These are phyloP conservation scores for Echites panduratus DNA, from an alignment of 257 asterid species.

Conservation along the genomic window DNA sequence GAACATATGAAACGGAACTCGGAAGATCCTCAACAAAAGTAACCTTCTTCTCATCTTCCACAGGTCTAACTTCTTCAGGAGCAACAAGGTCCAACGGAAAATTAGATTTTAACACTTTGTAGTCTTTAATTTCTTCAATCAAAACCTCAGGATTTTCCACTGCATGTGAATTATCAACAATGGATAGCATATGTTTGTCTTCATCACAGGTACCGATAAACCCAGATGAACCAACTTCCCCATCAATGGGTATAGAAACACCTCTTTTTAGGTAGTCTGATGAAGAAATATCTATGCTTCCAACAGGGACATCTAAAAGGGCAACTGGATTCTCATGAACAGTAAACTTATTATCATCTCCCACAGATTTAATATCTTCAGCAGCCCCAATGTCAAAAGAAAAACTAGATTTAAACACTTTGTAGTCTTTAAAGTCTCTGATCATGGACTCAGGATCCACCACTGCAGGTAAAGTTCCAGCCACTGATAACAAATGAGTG, in stretches of 20 bases:
- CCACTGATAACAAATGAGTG: conserved; percentile 3
- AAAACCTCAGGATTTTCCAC: conserved; percentile 16
- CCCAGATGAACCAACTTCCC: conserved; percentile 14
- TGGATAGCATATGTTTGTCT: conserved; percentile 4
- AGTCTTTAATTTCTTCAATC: conserved; percentile 27
- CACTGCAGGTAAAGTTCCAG: conserved; percentile 12
- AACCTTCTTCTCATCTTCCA: not conserved
- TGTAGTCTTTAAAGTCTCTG: conserved; percentile 28
- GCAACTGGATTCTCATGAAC: conserved; percentile 20
- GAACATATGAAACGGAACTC: conserved; percentile 14
- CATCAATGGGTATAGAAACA: conserved; percentile 7
- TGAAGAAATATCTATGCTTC: conserved; percentile 13
- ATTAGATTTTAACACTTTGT: conserved; percentile 16
- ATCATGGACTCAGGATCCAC: conserved; percentile 19
- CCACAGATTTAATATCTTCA: conserved; percentile 22
- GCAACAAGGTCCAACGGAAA: conserved; percentile 24
- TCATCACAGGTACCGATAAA: not conserved
- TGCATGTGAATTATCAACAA: conserved; percentile 15
- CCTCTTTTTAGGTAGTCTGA: conserved; percentile 16
- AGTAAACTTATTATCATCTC: conserved; percentile 17
- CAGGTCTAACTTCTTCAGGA: conserved; percentile 21
- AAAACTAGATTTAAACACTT: conserved; percentile 21
- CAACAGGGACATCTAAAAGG: conserved; percentile 19
- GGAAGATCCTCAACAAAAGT: conserved; percentile 21
- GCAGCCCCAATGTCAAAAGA: conserved; percentile 25